These are phyloP conservation scores for Russula compacta DNA, from an alignment of 768 basidiomycete species.

Conservation along the genomic window DNA sequence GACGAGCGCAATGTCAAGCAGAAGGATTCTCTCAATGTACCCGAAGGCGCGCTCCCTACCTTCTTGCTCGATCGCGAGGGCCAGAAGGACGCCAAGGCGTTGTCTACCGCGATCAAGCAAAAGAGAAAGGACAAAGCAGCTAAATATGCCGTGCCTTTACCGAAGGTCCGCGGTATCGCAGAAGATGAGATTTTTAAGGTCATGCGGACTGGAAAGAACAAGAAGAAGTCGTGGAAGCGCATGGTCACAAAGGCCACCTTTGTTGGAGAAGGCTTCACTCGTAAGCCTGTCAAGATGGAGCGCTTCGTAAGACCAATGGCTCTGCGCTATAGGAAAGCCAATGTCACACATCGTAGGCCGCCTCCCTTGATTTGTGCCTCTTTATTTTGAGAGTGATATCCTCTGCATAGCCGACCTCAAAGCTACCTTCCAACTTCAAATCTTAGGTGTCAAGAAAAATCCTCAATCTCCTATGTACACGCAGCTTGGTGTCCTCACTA, in stretches of 20 bases:
- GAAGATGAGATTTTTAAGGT: conserved; percentile 99
- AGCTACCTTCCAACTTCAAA: conserved; percentile 97
- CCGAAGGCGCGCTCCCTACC: conserved; percentile 88
- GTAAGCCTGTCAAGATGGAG: conserved; percentile 99
- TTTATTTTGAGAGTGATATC: background rate
- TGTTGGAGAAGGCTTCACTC: conserved; percentile 94
- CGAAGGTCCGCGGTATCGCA: conserved; percentile 94
- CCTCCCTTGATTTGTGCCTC: background rate
- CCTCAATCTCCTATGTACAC: conserved; percentile 98
- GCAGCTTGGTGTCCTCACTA: conserved; percentile 92
- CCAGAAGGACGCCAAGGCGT: conserved; percentile 96
- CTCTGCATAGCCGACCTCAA: conserved; percentile 75
- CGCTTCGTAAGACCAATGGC: conserved; percentile 97
- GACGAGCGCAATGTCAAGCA: conserved; percentile 98
- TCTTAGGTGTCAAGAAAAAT: conserved; percentile 98
- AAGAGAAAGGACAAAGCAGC: conserved; percentile 98
- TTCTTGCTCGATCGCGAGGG: conserved; percentile 95
- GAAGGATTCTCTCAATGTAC: conserved; percentile 69
- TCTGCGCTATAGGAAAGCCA: conserved; percentile 93
- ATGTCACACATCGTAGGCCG: conserved; percentile 93
- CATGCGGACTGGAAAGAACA: conserved; percentile 93
- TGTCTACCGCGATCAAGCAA: conserved; percentile 95
- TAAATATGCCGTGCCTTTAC: conserved; percentile 93
- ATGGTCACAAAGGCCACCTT: conserved; percentile 99
- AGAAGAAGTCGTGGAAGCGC: conserved; percentile 95